Evolutionary conservation across 257 asterid genomes (phyloP).

Genomic region (Jacaranda copaia): DNA sequence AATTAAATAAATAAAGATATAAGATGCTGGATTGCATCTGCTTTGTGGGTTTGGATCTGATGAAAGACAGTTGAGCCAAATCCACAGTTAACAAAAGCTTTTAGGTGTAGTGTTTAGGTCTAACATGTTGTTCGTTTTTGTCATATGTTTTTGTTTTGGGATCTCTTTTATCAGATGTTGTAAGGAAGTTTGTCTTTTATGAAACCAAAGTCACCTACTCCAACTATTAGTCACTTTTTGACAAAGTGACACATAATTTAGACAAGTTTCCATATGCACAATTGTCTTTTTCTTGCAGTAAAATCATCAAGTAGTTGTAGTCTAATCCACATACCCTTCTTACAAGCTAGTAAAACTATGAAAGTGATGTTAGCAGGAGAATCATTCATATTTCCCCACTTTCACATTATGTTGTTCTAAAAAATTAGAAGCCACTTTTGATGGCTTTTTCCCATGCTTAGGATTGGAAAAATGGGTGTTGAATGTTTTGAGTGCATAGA

Average conservation of each 20-base stretch:
- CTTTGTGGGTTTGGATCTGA: slow-evolving; percentile 11
- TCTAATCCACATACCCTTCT: slow-evolving; percentile 17
- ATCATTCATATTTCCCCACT: too few species aligned
- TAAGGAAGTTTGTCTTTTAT: slow-evolving; percentile 41
- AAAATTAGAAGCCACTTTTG: too few species aligned
- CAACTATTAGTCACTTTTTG: slow-evolving; percentile 58
- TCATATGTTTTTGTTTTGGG: slow-evolving; percentile 52
- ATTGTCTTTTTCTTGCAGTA: slow-evolving; percentile 34
- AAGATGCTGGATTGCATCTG: background rate
- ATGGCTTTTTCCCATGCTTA: too few species aligned
- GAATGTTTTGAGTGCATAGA: too few species aligned
- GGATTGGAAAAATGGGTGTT: too few species aligned
- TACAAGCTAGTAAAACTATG: background rate
- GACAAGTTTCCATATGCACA: slow-evolving; percentile 37
- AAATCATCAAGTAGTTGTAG: slow-evolving; percentile 14
- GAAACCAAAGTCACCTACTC: slow-evolving; percentile 56
- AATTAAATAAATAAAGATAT: background rate
- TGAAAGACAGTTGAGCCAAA: slow-evolving; percentile 40
- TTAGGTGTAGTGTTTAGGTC: slow-evolving; percentile 32
- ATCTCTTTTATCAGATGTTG: slow-evolving; percentile 30
- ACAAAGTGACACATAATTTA: slow-evolving; percentile 43
- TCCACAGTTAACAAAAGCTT: slow-evolving; percentile 35
- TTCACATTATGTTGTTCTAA: too few species aligned
- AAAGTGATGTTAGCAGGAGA: too few species aligned
- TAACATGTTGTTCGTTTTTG: slow-evolving; percentile 40